Evolutionary conservation across 169 alveolate genomes (phyloP).

Genomic region (Eimeria necatrix): DNA sequence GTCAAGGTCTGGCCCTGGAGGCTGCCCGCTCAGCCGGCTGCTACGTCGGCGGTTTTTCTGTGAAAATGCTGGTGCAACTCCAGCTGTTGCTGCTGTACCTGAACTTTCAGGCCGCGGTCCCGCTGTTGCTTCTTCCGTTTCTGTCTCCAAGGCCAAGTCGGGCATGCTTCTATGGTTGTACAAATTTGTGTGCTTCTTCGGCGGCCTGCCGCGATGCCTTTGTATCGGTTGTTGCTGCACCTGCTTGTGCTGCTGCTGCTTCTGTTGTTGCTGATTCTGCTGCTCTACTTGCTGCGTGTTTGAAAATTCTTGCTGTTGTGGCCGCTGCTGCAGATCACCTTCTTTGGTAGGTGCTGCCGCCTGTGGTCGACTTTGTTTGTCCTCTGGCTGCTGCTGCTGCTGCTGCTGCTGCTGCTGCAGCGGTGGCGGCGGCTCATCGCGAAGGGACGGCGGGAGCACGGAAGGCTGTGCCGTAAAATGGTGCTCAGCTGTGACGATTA

Average conservation of each 20-base stretch:
- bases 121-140: neutral
- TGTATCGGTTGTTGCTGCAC: conserved; percentile 50
- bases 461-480: conserved; percentile 65
- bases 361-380: neutral
- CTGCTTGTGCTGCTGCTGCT: neutral
- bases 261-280: neutral
- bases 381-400: conserved; percentile 24
- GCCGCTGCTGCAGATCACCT: neutral
- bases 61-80: neutral
- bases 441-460: neutral
- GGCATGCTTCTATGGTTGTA: conserved; percentile 61
- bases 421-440: conserved; percentile 1
- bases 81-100: neutral
- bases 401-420: conserved; percentile 11
- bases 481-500: neutral
- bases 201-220: neutral
- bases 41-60: conserved; percentile 20
- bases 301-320: neutral
- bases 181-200: neutral
- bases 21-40: conserved; percentile 27
- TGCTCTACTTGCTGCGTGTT: neutral
- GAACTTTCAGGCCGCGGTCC: neutral
- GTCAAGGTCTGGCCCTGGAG: neutral
- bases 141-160: conserved; percentile 13
- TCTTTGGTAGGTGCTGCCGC: neutral